A percentile compares a stretch with the other conserved stretches of the same genome.
phyloP scores from a whole-genome alignment of 192 early-diverging fungal species.

The Coemansia sp. region DNA sequence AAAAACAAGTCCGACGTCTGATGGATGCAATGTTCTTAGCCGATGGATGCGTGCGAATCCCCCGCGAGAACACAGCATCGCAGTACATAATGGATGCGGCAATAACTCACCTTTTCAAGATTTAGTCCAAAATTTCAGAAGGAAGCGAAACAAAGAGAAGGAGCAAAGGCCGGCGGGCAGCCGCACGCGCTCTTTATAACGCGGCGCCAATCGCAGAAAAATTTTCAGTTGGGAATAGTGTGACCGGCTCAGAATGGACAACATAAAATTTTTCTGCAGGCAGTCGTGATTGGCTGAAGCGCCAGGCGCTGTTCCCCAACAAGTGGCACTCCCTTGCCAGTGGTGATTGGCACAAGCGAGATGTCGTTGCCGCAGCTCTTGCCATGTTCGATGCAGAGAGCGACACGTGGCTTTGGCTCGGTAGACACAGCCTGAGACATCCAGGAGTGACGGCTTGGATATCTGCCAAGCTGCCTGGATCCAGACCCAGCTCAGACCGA shows the following conservation, averaged over 20 bases:
- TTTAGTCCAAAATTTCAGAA: slow-evolving; percentile 23
- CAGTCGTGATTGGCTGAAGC: slow-evolving; percentile 11
- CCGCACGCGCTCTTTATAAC: slow-evolving; percentile 30
- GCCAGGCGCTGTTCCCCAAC: slow-evolving; percentile 3
- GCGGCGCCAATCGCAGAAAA: slow-evolving; percentile 10
- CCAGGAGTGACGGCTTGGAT: neutral
- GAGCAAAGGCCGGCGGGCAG: neutral
- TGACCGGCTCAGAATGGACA: slow-evolving; percentile 5
- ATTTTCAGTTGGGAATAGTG: slow-evolving; percentile 12
- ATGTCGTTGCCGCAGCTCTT: neutral
- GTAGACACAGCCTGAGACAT: too few species aligned
- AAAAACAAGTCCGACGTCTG: neutral
- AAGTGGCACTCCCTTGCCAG: neutral
- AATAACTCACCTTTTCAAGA: slow-evolving; percentile 42
- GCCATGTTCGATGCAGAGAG: too few species aligned
- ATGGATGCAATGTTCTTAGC: neutral
- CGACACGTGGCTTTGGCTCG: too few species aligned
- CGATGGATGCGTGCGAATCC: slow-evolving; percentile 11
- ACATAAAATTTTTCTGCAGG: slow-evolving; percentile 10
- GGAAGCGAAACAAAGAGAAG: slow-evolving; percentile 43
- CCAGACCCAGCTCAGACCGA: neutral
- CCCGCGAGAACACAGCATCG: neutral
- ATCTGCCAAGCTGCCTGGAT: neutral
- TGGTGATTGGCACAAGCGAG: neutral
- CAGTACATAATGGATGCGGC: neutral